phyloP scores from a whole-genome alignment of 2,329 filamentous ascomycete genomes.

The Clonostachys chloroleuca region DNA sequence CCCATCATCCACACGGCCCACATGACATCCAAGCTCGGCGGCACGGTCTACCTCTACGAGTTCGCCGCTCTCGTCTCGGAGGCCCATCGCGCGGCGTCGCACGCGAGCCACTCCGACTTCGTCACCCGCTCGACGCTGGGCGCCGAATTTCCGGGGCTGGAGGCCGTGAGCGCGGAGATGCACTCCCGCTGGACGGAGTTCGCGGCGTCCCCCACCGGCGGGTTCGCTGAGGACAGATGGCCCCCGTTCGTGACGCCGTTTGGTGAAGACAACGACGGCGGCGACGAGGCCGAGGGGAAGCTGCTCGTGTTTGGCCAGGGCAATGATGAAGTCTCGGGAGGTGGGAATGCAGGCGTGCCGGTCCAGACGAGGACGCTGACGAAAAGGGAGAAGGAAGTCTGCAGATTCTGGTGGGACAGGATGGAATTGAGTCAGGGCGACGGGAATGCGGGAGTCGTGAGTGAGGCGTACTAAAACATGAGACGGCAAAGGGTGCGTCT shows the following conservation, averaged over 20 bases:
- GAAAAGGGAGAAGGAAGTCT: constrained; percentile 39
- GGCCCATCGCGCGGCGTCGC: constrained; percentile 15
- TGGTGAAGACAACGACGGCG: constrained; percentile 2
- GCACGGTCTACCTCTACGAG: constrained; percentile 50
- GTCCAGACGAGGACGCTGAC: constrained; percentile 36
- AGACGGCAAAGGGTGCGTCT: too few relatives aligned
- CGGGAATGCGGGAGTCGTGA: constrained; percentile 5
- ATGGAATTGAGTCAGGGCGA: constrained; percentile 24
- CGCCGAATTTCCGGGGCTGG: constrained; percentile 31
- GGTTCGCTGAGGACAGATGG: constrained; percentile 23
- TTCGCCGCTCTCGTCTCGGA: constrained; percentile 42
- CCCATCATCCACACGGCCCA: constrained; percentile 58
- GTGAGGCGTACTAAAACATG: neutral
- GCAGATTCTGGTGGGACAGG: constrained; percentile 57
- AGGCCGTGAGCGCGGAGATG: constrained; percentile 32
- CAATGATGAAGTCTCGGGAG: constrained; percentile 47
- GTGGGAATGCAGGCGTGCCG: constrained; percentile 31
- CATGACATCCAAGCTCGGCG: constrained; percentile 16
- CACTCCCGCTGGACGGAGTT: constrained; percentile 33
- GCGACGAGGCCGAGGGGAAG: constrained; percentile 17
- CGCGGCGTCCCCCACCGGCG: constrained; percentile 18
- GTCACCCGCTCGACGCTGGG: constrained; percentile 13
- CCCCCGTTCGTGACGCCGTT: constrained; percentile 37
- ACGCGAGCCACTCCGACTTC: neutral
- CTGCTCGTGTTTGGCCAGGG: constrained; percentile 55